These are phyloP conservation scores for Multifurca ochricompacta DNA, from an alignment of 768 basidiomycete species.

Conservation along the genomic window DNA sequence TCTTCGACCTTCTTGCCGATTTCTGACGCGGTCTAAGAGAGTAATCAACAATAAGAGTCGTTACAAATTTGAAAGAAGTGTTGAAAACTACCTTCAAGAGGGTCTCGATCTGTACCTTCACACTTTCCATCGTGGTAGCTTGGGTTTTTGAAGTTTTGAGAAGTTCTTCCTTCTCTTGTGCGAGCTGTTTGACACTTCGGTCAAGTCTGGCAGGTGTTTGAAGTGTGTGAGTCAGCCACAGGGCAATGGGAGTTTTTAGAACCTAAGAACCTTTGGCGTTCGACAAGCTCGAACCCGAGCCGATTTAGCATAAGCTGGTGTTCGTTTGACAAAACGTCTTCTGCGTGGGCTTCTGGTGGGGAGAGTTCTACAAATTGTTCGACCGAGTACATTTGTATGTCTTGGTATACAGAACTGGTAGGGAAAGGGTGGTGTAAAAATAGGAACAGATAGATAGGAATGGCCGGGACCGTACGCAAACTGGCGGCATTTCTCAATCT, in stretches of 20 bases:
- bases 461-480: conserved; percentile 60
- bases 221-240: conserved; percentile 1
- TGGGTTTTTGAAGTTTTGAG: conserved; percentile 76
- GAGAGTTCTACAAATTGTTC: conserved; percentile 65
- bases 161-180: conserved; percentile 66
- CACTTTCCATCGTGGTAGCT: conserved; percentile 60
- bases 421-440: not conserved
- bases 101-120: conserved; percentile 70
- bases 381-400: conserved; percentile 64
- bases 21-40: conserved; percentile 18
- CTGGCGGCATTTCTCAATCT: conserved; percentile 89
- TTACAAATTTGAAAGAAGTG: not conserved
- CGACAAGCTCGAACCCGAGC: conserved; percentile 78
- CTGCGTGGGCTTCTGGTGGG: conserved; percentile 55
- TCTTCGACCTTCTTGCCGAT: conserved; percentile 22
- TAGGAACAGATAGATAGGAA: conserved; percentile 5
- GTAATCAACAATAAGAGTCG: not conserved
- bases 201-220: conserved; percentile 47
- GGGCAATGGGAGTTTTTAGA: conserved; percentile 18
- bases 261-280: conserved; percentile 84
- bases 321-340: conserved; percentile 53
- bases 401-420: conserved; percentile 78
- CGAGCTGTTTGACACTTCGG: conserved; percentile 57
- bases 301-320: conserved; percentile 87
- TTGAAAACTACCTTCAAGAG: conserved; percentile 56